Evolutionary conservation across 768 basidiomycete species (phyloP), one percentile per base, ranked within the genome.

Genomic region (Rhizopogon vesiculosus): DNA sequence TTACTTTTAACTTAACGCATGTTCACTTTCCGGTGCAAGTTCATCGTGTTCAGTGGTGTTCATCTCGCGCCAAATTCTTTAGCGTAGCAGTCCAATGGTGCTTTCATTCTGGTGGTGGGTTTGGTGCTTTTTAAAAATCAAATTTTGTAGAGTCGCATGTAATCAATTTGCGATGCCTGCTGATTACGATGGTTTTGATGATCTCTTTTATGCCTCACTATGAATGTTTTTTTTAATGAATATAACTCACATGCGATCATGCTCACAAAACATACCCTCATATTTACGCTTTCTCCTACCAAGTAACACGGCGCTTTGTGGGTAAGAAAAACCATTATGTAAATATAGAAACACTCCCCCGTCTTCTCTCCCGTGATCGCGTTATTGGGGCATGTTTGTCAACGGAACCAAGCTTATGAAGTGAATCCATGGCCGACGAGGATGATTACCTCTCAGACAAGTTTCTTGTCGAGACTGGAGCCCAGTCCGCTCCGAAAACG

Each of bases 391-490:
- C 45, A 45, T 61, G 59, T 69, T 72, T 67, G 56, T 52, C 57
- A 57, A 22, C 18, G n/a, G 7, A 16, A 25, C 33, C 9, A 45
- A 44, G 15, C 31, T 42, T 52, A 55, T 59, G 45, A 48, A 41
- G 19, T 43, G 31, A 38, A 43, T 42, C 51, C 60, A 90, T 89
- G 87, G 83, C 85, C 51, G 82, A 82, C 56, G 91, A 93, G 63
- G 90, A 89, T 61, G 89, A 93, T 74, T 94, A 93, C 66, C 80
- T 94, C 50, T 92, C 91, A 33, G 89, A 92, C 76, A 93, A 91
- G 65, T 93, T 93, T 70, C 78, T 93, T 4, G 61, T 76, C 45
- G 75, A 77, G 1, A 55, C 65, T 18, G 33, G 75, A 7, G 54
- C 68, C 33, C 59, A 69, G 10, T 61, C 76, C 6, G 62, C 73